Conservation (phyloP, 768 basidiomycete genomes). For the Podaxis sp. region DNA sequence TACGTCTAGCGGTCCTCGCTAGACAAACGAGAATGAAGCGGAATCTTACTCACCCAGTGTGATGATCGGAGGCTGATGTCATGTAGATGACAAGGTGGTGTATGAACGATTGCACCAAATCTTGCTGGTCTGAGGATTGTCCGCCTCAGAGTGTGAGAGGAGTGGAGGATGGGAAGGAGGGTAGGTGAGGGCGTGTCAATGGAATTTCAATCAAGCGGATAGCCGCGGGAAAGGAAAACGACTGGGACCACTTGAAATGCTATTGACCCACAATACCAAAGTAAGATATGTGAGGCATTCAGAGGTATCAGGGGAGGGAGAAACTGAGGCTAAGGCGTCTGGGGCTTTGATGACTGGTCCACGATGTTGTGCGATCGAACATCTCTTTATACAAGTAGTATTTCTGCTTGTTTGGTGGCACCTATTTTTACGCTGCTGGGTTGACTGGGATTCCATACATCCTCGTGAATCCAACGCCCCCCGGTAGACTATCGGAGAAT, state of each 20-base stretch:
- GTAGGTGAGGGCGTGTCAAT: not conserved
- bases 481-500: not conserved
- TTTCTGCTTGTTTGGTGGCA: slow-evolving; percentile 14
- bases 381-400: not conserved
- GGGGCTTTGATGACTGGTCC: not conserved
- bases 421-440: not conserved
- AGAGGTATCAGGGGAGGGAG: not conserved
- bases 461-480: not conserved
- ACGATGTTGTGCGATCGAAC: not conserved
- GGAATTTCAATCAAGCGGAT: not conserved
- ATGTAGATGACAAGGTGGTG: not conserved
- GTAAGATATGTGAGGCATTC: not conserved
- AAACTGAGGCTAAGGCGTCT: not conserved
- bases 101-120: not conserved
- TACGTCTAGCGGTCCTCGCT: too few species aligned
- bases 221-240: not conserved
- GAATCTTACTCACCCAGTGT: too few species aligned
- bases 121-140: not conserved
- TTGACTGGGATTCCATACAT: not conserved
- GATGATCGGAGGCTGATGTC: not conserved
- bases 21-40: too few species aligned
- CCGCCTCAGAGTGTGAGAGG: not conserved
- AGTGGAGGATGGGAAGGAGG: not conserved
- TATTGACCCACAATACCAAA: not conserved
- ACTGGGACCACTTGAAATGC: not conserved